phyloP scores from a whole-genome alignment of 192 early-diverging fungal genomes.

The Podila epicladia region DNA sequence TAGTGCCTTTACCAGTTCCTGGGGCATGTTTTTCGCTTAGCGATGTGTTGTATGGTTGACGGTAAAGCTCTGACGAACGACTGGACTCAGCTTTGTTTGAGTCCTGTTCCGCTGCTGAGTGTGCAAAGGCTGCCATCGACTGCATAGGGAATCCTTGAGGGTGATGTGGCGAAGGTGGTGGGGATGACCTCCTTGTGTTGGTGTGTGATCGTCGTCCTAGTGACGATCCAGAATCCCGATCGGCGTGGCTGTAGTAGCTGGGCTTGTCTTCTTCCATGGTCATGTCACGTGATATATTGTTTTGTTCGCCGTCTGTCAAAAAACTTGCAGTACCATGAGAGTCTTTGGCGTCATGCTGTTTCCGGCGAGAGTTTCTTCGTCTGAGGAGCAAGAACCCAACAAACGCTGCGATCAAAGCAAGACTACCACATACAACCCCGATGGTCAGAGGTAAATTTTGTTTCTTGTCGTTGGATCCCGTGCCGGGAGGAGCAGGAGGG shows the following conservation, averaged over 20 bases:
- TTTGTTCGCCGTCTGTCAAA: slow-evolving; percentile 14
- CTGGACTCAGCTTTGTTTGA: slow-evolving; percentile 19
- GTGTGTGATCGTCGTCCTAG: slow-evolving; percentile 7
- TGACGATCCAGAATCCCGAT: slow-evolving; percentile 26
- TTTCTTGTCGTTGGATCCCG: slow-evolving; percentile 4
- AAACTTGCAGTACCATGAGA: slow-evolving; percentile 9
- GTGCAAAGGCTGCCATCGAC: slow-evolving; percentile 14
- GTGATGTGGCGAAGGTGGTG: background rate
- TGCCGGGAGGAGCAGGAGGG: background rate
- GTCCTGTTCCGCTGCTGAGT: slow-evolving; percentile 2
- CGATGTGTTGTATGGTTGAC: background rate
- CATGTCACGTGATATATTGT: slow-evolving; percentile 12
- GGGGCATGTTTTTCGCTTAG: slow-evolving; percentile 3
- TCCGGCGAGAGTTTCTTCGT: slow-evolving; percentile 12
- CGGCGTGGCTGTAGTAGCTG: slow-evolving; percentile 6
- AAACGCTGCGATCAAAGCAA: slow-evolving; percentile 51
- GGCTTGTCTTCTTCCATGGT: slow-evolving; percentile 27
- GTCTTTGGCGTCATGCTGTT: background rate
- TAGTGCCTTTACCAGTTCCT: slow-evolving; percentile 9
- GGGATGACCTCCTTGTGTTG: background rate
- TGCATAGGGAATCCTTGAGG: slow-evolving; percentile 34
- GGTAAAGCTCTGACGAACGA: slow-evolving; percentile 23
- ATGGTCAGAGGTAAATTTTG: slow-evolving; percentile 24
- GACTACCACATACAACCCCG: slow-evolving; percentile 46
- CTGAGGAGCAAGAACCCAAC: slow-evolving; percentile 36